phyloP scores from a whole-genome alignment of 2,329 filamentous ascomycete genomes.

The Hymenoscyphus albidus region DNA sequence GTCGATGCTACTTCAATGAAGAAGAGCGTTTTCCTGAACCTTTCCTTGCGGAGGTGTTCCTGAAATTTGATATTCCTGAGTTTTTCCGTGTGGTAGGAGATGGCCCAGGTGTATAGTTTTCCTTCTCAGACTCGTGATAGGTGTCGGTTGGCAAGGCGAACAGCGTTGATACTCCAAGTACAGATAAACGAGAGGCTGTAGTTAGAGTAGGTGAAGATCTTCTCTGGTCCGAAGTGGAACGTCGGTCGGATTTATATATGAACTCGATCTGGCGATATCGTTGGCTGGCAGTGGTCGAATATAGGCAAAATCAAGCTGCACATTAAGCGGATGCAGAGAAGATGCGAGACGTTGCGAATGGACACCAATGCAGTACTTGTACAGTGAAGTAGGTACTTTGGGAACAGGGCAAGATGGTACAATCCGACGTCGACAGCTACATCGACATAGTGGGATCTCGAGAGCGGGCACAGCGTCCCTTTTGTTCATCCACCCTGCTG shows the following conservation, averaged over 20 bases:
- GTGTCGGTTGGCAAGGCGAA: not conserved
- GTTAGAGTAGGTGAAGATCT: conserved; percentile 21
- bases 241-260: conserved; percentile 1
- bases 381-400: not conserved
- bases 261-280: not conserved
- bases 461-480: not conserved
- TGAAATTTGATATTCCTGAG: not conserved
- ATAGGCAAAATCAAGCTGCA: conserved; percentile 6
- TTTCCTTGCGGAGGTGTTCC: not conserved
- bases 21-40: not conserved
- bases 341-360: not conserved
- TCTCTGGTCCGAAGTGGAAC: not conserved
- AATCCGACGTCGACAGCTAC: not conserved
- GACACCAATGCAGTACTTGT: not conserved
- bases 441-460: not conserved
- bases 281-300: not conserved
- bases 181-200: conserved; percentile 32
- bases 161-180: conserved; percentile 14
- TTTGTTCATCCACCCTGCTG: not conserved
- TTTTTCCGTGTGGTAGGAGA: not conserved
- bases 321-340: not conserved
- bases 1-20: not conserved
- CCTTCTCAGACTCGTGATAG: not conserved
- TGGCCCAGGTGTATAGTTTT: not conserved
- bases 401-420: not conserved